Percentiles rank a stretch among this genome's conserved stretches.
Evolutionary conservation across 1,284 basidiomycete species (phyloP).

Genomic region (Ustilago curta): DNA sequence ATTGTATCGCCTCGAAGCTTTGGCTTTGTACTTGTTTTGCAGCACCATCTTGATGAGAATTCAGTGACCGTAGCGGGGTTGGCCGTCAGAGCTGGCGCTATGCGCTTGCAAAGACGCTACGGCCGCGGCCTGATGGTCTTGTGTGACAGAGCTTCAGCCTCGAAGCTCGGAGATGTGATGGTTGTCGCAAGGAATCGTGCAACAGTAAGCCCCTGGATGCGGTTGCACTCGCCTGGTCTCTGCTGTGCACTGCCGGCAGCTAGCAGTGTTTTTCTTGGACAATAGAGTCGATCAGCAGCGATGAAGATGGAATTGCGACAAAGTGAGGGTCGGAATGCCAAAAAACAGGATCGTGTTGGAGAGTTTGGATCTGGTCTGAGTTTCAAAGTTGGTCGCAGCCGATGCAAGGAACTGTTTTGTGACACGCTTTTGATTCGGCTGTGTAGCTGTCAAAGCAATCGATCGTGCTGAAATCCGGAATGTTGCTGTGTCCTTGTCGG

Average conservation of each 20-base stretch:
- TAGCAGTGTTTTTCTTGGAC: too few relatives aligned
- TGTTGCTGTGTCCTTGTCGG: too few relatives aligned
- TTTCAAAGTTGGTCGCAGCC: conserved; percentile 5
- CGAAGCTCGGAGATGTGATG: conserved; percentile 6
- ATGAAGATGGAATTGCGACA: too few relatives aligned
- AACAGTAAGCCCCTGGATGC: too few relatives aligned
- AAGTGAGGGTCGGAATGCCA: background rate
- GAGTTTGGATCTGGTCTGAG: conserved; percentile 11
- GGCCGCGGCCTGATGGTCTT: conserved; percentile 8
- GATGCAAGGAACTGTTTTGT: conserved; percentile 9
- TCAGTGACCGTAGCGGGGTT: conserved; percentile 1
- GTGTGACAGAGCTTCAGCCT: conserved; percentile 2
- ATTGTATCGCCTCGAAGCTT: conserved; percentile 64
- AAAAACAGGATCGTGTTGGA: background rate
- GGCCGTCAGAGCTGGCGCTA: conserved; percentile 6
- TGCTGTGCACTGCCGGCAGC: too few relatives aligned
- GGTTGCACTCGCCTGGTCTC: too few relatives aligned
- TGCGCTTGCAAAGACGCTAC: conserved; percentile 22
- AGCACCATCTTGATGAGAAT: conserved; percentile 56
- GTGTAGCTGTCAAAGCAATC: too few relatives aligned
- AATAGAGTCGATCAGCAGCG: too few relatives aligned
- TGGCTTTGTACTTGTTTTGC: conserved; percentile 69
- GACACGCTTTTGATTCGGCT: too few relatives aligned
- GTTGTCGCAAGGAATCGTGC: background rate
- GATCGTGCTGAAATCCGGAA: too few relatives aligned